Evolutionary conservation across 345 rosid genomes (phyloP).

Genomic region (Eucalyptus cladocalyx): DNA sequence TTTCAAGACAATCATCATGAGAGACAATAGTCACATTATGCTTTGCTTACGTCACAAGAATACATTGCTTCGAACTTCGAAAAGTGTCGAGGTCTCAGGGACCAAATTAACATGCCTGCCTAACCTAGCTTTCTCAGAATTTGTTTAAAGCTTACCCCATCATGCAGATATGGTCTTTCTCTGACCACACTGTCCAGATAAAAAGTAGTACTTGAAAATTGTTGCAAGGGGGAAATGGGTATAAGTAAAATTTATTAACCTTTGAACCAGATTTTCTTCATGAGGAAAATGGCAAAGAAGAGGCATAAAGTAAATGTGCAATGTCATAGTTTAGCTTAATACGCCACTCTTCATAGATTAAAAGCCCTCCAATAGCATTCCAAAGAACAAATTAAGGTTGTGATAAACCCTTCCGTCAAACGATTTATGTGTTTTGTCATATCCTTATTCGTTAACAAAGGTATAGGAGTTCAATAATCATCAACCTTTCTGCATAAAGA

Average conservation of each 20-base stretch:
- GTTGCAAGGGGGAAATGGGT: neutral
- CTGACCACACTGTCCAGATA: neutral
- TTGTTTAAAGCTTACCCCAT: neutral
- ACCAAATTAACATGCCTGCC: neutral
- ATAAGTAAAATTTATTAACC: neutral
- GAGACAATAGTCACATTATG: neutral
- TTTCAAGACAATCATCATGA: neutral
- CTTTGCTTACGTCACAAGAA: slow-evolving; percentile 8
- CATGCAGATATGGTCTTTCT: neutral
- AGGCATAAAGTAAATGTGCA: neutral
- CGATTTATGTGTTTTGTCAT: neutral
- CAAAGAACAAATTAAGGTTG: neutral
- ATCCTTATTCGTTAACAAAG: neutral
- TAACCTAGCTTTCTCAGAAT: neutral
- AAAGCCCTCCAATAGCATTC: neutral
- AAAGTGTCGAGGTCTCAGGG: neutral
- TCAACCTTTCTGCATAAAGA: neutral
- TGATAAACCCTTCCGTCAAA: neutral
- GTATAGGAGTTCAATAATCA: neutral
- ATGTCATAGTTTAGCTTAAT: neutral
- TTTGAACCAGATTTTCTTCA: neutral
- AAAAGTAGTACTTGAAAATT: neutral
- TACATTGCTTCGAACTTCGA: neutral
- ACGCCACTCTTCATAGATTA: neutral
- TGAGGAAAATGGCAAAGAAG: neutral